phyloP scores from a whole-genome alignment of 176 grass and related monocot species.

The Juncus inflexus region DNA sequence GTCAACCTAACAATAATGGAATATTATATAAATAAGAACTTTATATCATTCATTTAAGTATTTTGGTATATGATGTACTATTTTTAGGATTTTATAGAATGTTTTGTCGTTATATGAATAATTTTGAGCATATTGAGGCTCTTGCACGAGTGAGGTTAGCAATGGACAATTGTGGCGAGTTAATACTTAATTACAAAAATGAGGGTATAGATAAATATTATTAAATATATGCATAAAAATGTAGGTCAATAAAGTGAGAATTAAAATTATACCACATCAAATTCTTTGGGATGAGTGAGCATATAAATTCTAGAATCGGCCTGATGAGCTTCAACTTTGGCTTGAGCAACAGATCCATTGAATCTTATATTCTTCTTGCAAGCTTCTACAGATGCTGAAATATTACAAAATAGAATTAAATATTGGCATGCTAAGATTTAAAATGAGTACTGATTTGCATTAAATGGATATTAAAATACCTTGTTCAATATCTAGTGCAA shows the following conservation, averaged over 20 bases:
- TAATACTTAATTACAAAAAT: conserved; percentile 6
- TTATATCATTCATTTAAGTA: neutral
- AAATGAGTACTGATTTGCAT: neutral
- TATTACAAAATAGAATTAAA: neutral
- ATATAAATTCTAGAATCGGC: conserved; percentile 94
- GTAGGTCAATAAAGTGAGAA: neutral
- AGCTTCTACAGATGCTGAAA: conserved; percentile 78
- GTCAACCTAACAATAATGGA: conserved; percentile 58
- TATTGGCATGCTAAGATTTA: neutral
- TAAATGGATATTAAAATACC: conserved; percentile 26
- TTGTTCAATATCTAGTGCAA: conserved; percentile 92
- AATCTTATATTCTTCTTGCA: conserved; percentile 91
- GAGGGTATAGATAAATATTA: too few species aligned
- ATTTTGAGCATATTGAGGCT: too few species aligned
- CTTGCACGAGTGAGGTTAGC: too few species aligned
- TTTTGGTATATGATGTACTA: too few species aligned
- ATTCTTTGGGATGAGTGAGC: conserved; percentile 98
- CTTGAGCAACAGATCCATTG: conserved; percentile 58
- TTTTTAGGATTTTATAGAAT: too few species aligned
- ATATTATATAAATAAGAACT: neutral
- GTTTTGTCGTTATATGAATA: too few species aligned
- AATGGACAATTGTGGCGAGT: too few species aligned
- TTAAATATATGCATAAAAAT: conserved; percentile 6
- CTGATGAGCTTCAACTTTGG: conserved; percentile 88
- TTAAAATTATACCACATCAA: conserved; percentile 57